Conservation (phyloP, 768 basidiomycete species). For the Piloderma croceum region DNA sequence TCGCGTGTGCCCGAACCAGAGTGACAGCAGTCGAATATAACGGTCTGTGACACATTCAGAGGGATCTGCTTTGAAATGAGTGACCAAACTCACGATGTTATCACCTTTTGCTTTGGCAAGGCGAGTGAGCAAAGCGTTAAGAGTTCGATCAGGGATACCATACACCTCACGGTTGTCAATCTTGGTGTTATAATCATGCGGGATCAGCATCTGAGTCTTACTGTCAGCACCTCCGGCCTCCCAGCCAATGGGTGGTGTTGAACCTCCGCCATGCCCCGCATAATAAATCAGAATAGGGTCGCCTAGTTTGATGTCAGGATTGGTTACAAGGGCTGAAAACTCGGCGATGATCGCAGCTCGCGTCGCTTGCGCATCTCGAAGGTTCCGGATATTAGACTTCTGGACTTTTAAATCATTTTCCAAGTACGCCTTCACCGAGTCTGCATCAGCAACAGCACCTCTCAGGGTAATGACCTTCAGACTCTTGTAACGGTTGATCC, state of each 20-base stretch:
- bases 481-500: constrained; percentile 34
- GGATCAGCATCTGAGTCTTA: constrained; percentile 31
- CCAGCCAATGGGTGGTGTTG: constrained; percentile 27
- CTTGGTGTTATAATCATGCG: constrained; percentile 25
- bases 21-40: constrained; percentile 13
- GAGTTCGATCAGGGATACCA: constrained; percentile 11
- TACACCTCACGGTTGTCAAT: constrained; percentile 14
- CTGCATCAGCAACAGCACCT: constrained; percentile 36
- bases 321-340: constrained; percentile 18
- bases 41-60: constrained; percentile 4
- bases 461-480: constrained; percentile 25
- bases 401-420: constrained; percentile 25
- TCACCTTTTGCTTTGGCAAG: constrained; percentile 12
- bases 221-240: constrained; percentile 19
- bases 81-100: constrained; percentile 7
- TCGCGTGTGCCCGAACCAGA: constrained; percentile 34
- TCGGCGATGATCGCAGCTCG: constrained; percentile 29
- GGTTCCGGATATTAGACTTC: constrained; percentile 27
- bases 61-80: background rate
- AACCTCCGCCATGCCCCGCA: constrained; percentile 39
- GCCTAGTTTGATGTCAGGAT: constrained; percentile 21
- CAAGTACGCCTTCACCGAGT: constrained; percentile 32
- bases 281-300: constrained; percentile 39
- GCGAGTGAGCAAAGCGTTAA: constrained; percentile 6
- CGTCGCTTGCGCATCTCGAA: constrained; percentile 34